These are phyloP conservation scores for Cystobasidium sp. DNA, from an alignment of 1,284 basidiomycete species.

Conservation along the genomic window DNA sequence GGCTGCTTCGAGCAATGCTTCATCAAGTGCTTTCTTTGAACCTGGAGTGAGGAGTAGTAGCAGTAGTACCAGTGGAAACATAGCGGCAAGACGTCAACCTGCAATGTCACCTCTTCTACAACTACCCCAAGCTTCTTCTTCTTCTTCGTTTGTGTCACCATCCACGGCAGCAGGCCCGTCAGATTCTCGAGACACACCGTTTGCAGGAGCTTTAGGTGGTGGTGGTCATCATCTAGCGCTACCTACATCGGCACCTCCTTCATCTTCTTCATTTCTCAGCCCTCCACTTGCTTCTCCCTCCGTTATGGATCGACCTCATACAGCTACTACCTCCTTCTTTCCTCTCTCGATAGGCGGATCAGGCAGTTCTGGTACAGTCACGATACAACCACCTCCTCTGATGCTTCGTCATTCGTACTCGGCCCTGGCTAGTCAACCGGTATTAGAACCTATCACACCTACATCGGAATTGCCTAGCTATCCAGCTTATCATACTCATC, in stretches of 20 bases:
- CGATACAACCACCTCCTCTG: slow-evolving; percentile 6
- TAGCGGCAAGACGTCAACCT: too few relatives aligned
- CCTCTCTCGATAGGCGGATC: not conserved
- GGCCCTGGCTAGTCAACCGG: slow-evolving; percentile 7
- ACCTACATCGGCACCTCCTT: not conserved
- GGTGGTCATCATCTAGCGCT: too few relatives aligned
- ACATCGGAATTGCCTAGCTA: slow-evolving; percentile 14
- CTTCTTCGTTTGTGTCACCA: too few relatives aligned
- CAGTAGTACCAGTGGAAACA: too few relatives aligned
- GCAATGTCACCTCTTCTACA: too few relatives aligned
- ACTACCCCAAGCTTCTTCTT: too few relatives aligned
- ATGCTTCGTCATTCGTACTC: slow-evolving; percentile 38
- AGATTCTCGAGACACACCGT: not conserved
- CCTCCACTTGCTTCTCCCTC: slow-evolving; percentile 39
- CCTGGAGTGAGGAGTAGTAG: too few relatives aligned
- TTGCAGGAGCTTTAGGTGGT: not conserved
- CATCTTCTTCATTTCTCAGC: not conserved
- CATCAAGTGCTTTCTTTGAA: too few relatives aligned
- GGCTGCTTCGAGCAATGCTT: not conserved
- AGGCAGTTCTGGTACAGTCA: not conserved
- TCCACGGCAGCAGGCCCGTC: too few relatives aligned
- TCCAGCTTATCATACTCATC: not conserved
- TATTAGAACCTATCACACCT: slow-evolving; percentile 34
- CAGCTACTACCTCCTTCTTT: slow-evolving; percentile 21
- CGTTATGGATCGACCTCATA: slow-evolving; percentile 33